These are phyloP conservation scores for Clavariopsis aquatica DNA, from an alignment of 495 filamentous ascomycete species.

Conservation along the genomic window DNA sequence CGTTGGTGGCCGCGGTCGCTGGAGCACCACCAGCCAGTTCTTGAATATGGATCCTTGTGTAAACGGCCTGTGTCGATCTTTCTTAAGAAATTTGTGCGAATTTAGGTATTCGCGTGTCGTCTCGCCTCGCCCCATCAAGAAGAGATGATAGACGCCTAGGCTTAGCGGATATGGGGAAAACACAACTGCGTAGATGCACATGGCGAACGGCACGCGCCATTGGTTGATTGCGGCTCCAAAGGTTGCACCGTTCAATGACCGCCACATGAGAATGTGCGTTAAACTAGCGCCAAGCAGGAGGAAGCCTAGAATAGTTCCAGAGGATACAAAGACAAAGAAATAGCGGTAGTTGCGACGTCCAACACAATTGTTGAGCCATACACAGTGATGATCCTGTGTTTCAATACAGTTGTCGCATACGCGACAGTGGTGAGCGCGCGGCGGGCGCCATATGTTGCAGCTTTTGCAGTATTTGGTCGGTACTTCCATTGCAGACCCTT, in stretches of 20 bases:
- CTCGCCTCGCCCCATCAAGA: slow-evolving; percentile 84
- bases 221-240: slow-evolving; percentile 66
- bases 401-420: slow-evolving; percentile 96
- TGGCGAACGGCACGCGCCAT: slow-evolving; percentile 80
- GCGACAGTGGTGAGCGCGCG: slow-evolving; percentile 92
- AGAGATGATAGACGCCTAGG: slow-evolving; percentile 83
- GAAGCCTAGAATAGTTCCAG: slow-evolving; percentile 70
- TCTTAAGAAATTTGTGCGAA: slow-evolving; percentile 88
- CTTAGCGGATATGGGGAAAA: slow-evolving; percentile 79
- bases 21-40: slow-evolving; percentile 81
- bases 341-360: slow-evolving; percentile 97
- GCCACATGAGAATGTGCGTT: slow-evolving; percentile 76
- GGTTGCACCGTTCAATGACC: slow-evolving; percentile 56
- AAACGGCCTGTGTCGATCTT: slow-evolving; percentile 89
- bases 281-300: slow-evolving; percentile 75
- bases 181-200: slow-evolving; percentile 80
- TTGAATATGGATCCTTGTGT: slow-evolving; percentile 72
- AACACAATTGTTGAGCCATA: slow-evolving; percentile 99
- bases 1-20: slow-evolving; percentile 80
- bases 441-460: slow-evolving; percentile 94
- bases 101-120: slow-evolving; percentile 96
- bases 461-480: slow-evolving; percentile 97
- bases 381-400: slow-evolving; percentile 97
- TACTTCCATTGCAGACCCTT: slow-evolving; percentile 87
- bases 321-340: slow-evolving; percentile 86